Percentiles rank a stretch among this genome's conserved stretches.
phyloP scores from a whole-genome alignment of 805 yeast species.

The Candida schatavii region DNA sequence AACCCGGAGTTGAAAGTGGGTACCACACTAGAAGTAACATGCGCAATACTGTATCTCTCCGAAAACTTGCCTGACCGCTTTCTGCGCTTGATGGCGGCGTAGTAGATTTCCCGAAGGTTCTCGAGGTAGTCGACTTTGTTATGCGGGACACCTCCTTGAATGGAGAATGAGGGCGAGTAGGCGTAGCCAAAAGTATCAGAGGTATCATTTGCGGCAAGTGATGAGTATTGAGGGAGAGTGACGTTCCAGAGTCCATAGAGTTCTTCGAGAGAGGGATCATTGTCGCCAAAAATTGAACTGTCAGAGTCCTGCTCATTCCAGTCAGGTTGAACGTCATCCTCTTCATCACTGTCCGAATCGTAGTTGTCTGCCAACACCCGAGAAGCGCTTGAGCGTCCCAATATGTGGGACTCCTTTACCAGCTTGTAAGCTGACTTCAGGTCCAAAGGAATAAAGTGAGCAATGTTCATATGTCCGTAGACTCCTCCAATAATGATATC shows the following conservation, averaged over 20 bases:
- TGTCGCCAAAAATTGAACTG: neutral
- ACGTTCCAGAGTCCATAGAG: conserved; percentile 14
- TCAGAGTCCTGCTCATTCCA: neutral
- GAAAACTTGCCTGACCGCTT: conserved; percentile 41
- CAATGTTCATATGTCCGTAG: conserved; percentile 88
- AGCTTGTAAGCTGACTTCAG: conserved; percentile 63
- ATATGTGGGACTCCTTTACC: conserved; percentile 20
- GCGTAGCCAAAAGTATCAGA: conserved; percentile 12
- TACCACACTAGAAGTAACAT: conserved; percentile 68
- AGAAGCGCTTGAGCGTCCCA: conserved; percentile 8
- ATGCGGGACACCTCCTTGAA: conserved; percentile 62
- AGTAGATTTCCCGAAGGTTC: conserved; percentile 49
- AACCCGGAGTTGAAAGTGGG: conserved; percentile 86
- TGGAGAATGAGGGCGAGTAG: conserved; percentile 25
- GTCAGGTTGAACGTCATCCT: no score
- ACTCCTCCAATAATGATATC: conserved; percentile 82
- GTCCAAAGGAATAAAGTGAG: conserved; percentile 79
- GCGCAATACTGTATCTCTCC: conserved; percentile 67
- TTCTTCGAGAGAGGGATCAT: conserved; percentile 12
- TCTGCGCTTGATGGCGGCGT: conserved; percentile 47
- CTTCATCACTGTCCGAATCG: neutral
- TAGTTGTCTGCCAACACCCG: neutral
- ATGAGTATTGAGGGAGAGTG: conserved; percentile 13
- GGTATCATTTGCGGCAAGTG: conserved; percentile 10
- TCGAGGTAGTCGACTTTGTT: conserved; percentile 67